These are phyloP conservation scores for Aspergillus indologenus DNA, from an alignment of 495 filamentous ascomycete genomes.

Conservation along the genomic window DNA sequence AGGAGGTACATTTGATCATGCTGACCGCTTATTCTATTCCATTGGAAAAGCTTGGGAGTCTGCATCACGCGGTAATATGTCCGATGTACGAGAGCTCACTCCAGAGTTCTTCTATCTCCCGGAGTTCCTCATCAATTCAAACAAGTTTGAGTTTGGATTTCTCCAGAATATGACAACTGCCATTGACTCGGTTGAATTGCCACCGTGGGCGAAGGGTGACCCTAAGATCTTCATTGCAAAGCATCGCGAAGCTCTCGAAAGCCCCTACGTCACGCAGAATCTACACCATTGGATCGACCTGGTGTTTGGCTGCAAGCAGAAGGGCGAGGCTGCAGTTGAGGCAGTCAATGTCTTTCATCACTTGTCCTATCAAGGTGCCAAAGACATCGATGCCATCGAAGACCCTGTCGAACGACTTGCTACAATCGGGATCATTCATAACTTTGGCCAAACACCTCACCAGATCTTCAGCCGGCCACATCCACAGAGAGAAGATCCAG, in stretches of 20 bases:
- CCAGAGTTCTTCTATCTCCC: conserved; percentile 97
- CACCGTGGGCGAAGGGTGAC: conserved; percentile 96
- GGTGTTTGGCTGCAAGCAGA: conserved; percentile 92
- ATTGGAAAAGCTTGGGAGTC: conserved; percentile 89
- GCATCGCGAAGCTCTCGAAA: conserved; percentile 90
- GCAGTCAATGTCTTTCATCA: conserved; percentile 94
- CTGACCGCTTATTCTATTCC: conserved; percentile 92
- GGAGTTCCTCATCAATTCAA: conserved; percentile 88
- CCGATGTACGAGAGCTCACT: conserved; percentile 88
- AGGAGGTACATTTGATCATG: conserved; percentile 94
- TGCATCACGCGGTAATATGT: conserved; percentile 83
- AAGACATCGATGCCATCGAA: conserved; percentile 85
- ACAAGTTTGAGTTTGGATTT: conserved; percentile 87
- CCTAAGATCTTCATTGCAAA: conserved; percentile 94
- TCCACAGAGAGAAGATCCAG: conserved; percentile 62
- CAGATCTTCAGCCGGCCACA: conserved; percentile 87
- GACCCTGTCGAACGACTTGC: conserved; percentile 81
- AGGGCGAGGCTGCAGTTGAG: conserved; percentile 88
- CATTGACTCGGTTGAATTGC: conserved; percentile 81
- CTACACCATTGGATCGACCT: conserved; percentile 96
- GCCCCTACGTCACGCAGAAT: conserved; percentile 85
- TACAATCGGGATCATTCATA: conserved; percentile 94
- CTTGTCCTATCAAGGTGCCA: conserved; percentile 89
- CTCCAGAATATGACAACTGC: conserved; percentile 73
- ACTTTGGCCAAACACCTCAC: conserved; percentile 95